Evolutionary conservation across 2,329 filamentous ascomycete genomes (phyloP).

Genomic region (Penicillium sp.): DNA sequence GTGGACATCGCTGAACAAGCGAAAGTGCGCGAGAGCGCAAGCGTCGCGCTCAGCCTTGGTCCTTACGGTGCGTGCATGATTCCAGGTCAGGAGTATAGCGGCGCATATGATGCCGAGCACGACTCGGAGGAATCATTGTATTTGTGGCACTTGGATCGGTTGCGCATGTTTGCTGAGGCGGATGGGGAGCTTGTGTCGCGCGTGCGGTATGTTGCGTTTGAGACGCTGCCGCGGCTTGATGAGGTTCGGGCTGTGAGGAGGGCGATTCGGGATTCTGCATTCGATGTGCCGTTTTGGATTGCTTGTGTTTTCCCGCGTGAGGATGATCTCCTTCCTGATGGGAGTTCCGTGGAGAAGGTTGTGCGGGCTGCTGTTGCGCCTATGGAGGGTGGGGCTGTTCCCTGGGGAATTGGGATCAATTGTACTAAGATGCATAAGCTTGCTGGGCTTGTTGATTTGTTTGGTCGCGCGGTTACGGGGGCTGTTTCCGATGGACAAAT

Average conservation of each 20-base stretch:
- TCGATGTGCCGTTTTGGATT: slow-evolving; percentile 57
- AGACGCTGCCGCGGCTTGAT: slow-evolving; percentile 64
- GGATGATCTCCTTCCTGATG: slow-evolving; percentile 57
- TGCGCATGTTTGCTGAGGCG: slow-evolving; percentile 51
- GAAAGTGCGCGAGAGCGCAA: slow-evolving; percentile 20
- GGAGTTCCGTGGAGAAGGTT: slow-evolving; percentile 49
- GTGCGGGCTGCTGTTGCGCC: slow-evolving; percentile 40
- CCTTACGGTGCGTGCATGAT: slow-evolving; percentile 68
- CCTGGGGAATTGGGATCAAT: slow-evolving; percentile 67
- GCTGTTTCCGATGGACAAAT: slow-evolving; percentile 8
- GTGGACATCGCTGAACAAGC: slow-evolving; percentile 40
- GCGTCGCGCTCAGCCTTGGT: slow-evolving; percentile 59
- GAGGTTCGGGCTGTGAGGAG: slow-evolving; percentile 58
- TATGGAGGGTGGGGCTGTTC: slow-evolving; percentile 32
- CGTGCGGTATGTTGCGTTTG: slow-evolving; percentile 60
- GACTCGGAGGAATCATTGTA: slow-evolving; percentile 47
- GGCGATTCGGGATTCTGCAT: slow-evolving; percentile 27
- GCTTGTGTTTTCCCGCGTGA: slow-evolving; percentile 62
- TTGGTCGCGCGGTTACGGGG: slow-evolving; percentile 15
- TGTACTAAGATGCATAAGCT: slow-evolving; percentile 53
- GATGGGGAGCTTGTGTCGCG: slow-evolving; percentile 35
- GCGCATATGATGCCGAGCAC: slow-evolving; percentile 57
- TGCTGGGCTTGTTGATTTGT: slow-evolving; percentile 22
- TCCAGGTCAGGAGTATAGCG: slow-evolving; percentile 64
- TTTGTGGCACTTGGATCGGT: slow-evolving; percentile 58